These are phyloP conservation scores for Epithemia pelagica DNA, from an alignment of 108 stramenopile species.

Conservation along the genomic window DNA sequence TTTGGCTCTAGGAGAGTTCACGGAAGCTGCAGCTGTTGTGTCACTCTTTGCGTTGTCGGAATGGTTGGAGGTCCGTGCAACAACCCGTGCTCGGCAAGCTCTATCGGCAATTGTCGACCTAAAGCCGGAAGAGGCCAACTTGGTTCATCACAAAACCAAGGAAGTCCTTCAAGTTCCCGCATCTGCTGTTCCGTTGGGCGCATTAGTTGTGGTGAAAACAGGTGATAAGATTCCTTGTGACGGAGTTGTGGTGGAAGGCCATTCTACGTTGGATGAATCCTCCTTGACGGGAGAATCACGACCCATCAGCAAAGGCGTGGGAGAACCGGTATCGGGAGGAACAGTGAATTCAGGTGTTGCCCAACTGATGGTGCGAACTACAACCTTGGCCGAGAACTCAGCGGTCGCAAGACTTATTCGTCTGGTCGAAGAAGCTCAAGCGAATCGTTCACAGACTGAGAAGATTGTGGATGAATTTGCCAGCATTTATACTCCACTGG, in stretches of 20 bases:
- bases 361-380: conserved; percentile 57
- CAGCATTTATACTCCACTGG: conserved; percentile 63
- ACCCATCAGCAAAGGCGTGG: conserved; percentile 57
- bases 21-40: conserved; percentile 75
- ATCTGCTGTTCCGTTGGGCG: conserved; percentile 57
- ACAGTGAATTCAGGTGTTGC: conserved; percentile 68
- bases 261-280: conserved; percentile 58
- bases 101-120: conserved; percentile 60
- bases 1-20: conserved; percentile 60
- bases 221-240: conserved; percentile 93
- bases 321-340: conserved; percentile 54
- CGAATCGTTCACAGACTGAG: conserved; percentile 68
- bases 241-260: conserved; percentile 74
- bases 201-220: conserved; percentile 70
- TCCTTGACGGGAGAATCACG: conserved; percentile 75
- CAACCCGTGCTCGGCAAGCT: conserved; percentile 64
- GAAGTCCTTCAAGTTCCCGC: conserved; percentile 57
- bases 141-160: conserved; percentile 50
- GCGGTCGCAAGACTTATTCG: conserved; percentile 70
- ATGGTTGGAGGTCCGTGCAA: conserved; percentile 57
- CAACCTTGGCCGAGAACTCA: conserved; percentile 60
- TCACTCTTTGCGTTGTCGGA: conserved; percentile 73
- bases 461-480: conserved; percentile 78
- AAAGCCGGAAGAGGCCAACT: conserved; percentile 66
- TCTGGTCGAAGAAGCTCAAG: conserved; percentile 78